Evolutionary conservation across 179 eudicot species (phyloP), one percentile per base, ranked within the genome.

Genomic region (Sideroxylon spinosum): DNA sequence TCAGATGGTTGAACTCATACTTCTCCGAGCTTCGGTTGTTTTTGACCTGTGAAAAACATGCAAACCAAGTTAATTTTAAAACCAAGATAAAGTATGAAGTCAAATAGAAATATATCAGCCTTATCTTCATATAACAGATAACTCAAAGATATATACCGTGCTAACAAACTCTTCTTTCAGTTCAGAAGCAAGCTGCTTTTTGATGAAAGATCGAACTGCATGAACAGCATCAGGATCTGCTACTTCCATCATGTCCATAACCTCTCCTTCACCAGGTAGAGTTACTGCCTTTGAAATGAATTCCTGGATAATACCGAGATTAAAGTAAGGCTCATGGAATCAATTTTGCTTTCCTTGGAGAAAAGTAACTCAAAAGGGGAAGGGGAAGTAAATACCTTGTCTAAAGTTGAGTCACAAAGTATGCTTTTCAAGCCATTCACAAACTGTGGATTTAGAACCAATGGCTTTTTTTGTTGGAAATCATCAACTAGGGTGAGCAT

Each of bases 141-240:
- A 62, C 32, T 78, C 57, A 56, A 48, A 77, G 3, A 26, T 48
- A 32, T 74, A 29, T 88, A 94, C 99, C 85, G 85, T 88, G 83
- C 72, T 80, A 4, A 94, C 78, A 28, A 96, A 75, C 73, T 92
- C 96, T 60, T 87, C 70, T 82, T 91, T 96, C 76, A 96, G 83
- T 82, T 87, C 90, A 64, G 85, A 86, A 83, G 98, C 99, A 81
- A 96, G 90, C 85, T 94, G 92, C 86, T 94, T 94, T 78, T 79
- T 88, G 56, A 96, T 91, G 83, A 94, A 96, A 70, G 88, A 75
- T 61, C 97, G 86, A 59, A 96, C 97, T 11, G 96, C 91, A 80
- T 96, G 94, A 76, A 96, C 97, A 79, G 99, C 99, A 85, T 96
- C 98, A 26, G 99, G 99, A 77, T 96, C 99, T 4, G 98, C 99